Base-by-base conservation (phyloP, 2,329 filamentous ascomycete genomes). In the Aspergillus sp. region DNA sequence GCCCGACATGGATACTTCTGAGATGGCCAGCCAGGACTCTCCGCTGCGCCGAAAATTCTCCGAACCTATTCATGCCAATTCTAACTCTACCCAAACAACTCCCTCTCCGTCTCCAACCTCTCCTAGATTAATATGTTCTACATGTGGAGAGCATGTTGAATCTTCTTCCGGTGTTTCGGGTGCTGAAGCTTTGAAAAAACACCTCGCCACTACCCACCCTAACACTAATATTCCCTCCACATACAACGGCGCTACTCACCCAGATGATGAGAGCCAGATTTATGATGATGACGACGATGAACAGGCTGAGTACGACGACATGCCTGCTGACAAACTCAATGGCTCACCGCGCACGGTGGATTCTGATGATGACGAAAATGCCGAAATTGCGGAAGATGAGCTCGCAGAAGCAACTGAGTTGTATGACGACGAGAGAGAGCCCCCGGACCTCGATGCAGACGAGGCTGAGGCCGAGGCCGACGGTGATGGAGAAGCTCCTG, bases 41-140 rank as follows among this genome's bases (percentile, higher is more conserved):
- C 67, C 70, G 15, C 60, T 72, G 54, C 70, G 67, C 64, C 73
- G 73, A 64, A 72, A 74, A 64, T 74, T 74, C 59, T 75, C 74
- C 60, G 74, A 76, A 51, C 72, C 71, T 50, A 62, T 71, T 49
- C 68, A 69, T 47, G 63, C 68, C 40, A 68, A 62, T 17, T 73
- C 71, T 60, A 71, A 66, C 20, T 74, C 74, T 37, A 70, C 71
- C 39, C 68, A 72, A 53, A 66, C 67, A 17, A 73, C 73, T 13
- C 68, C 69, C 15, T 74, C 73, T 5, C 70, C 71, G 6, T 64
- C 71, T 22, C 68, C 66, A n/a, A 52, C 67, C 19, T 58, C 61
- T 13, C 61, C 61, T 15, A 62, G 61, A 40, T 48, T 69, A 5
- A 75, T 72, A 60, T 77, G 75, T 54, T 58, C 65, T n/a, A 73